Percentiles rank a stretch among this genome's conserved stretches.
Conservation (phyloP, 495 filamentous ascomycete genomes). For the Acidomyces sp. region DNA sequence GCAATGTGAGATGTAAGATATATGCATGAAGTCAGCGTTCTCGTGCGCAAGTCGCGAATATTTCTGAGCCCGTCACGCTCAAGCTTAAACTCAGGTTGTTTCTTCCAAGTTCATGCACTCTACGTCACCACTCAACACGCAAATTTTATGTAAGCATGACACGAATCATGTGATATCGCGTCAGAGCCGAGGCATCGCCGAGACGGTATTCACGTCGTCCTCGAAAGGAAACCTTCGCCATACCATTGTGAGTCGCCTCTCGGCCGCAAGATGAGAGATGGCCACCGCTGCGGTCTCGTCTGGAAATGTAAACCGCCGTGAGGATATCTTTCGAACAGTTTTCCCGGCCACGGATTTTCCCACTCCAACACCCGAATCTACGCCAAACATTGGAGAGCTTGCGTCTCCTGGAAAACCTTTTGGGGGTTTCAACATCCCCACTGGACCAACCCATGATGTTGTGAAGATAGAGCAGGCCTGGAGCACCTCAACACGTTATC, state of each 20-base stretch:
- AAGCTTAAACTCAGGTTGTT: too few species aligned
- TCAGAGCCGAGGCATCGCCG: neutral
- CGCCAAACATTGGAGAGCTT: constrained; percentile 24
- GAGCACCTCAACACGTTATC: constrained; percentile 28
- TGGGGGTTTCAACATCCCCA: constrained; percentile 17
- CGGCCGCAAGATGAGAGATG: constrained; percentile 1
- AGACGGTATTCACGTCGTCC: constrained; percentile 3
- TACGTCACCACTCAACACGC: too few species aligned
- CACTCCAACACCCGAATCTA: constrained; percentile 28
- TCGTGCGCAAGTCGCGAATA: too few species aligned
- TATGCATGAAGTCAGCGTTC: too few species aligned
- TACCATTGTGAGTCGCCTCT: neutral
- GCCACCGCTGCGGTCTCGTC: constrained; percentile 1
- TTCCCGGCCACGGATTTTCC: constrained; percentile 18
- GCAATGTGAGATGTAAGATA: too few species aligned
- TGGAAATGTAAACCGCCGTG: constrained; percentile 1
- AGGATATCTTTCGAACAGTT: constrained; percentile 8
- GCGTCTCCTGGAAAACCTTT: constrained; percentile 25
- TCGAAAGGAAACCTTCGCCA: too few species aligned
- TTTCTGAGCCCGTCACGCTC: too few species aligned
- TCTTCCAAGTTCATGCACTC: too few species aligned
- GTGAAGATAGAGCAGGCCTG: constrained; percentile 25
- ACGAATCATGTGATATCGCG: constrained; percentile 4
- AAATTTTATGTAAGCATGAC: too few species aligned
- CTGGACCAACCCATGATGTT: neutral